Percentiles rank a stretch among this genome's conserved stretches.
These are phyloP conservation scores for Neodidymelliopsis sp. DNA, from an alignment of 2,329 filamentous ascomycete species.

Conservation along the genomic window DNA sequence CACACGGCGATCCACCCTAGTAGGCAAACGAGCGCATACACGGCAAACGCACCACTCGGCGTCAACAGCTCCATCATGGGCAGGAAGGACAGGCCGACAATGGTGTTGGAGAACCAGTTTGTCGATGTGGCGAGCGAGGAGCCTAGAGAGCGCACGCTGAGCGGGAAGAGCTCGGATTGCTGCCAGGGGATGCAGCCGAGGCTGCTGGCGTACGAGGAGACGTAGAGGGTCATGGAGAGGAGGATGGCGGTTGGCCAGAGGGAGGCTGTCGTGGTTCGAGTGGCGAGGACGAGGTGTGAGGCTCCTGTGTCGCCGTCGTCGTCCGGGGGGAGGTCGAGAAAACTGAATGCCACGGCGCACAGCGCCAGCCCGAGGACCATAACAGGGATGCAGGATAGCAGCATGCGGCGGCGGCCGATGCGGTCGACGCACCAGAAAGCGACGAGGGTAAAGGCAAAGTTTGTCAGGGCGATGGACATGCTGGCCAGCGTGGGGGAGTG, in stretches of 20 bases:
- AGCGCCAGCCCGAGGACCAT: conserved; percentile 78
- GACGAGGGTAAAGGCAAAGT: conserved; percentile 56
- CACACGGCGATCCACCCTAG: conserved; percentile 73
- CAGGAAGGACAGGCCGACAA: conserved; percentile 85
- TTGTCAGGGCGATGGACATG: conserved; percentile 54
- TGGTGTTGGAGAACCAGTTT: conserved; percentile 87
- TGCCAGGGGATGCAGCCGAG: conserved; percentile 96
- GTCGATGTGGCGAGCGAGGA: conserved; percentile 79
- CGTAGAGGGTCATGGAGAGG: conserved; percentile 79
- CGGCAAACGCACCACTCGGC: conserved; percentile 77
- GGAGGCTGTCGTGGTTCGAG: conserved; percentile 21
- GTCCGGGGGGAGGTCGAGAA: conserved; percentile 59
- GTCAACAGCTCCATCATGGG: conserved; percentile 82
- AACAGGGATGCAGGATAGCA: conserved; percentile 83
- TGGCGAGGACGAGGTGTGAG: no score
- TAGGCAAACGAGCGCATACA: conserved; percentile 78
- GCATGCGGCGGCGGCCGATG: conserved; percentile 62
- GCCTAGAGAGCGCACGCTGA: conserved; percentile 75
- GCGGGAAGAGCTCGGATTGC: conserved; percentile 88
- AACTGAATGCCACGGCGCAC: conserved; percentile 76
- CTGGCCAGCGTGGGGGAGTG: conserved; percentile 54
- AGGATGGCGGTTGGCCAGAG: conserved; percentile 64
- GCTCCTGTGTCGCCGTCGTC: conserved; percentile 23
- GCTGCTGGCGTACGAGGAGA: conserved; percentile 84
- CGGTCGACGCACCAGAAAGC: conserved; percentile 56